Conservation (phyloP, 2,329 filamentous ascomycete genomes). For the Aureobasidium sp. region DNA sequence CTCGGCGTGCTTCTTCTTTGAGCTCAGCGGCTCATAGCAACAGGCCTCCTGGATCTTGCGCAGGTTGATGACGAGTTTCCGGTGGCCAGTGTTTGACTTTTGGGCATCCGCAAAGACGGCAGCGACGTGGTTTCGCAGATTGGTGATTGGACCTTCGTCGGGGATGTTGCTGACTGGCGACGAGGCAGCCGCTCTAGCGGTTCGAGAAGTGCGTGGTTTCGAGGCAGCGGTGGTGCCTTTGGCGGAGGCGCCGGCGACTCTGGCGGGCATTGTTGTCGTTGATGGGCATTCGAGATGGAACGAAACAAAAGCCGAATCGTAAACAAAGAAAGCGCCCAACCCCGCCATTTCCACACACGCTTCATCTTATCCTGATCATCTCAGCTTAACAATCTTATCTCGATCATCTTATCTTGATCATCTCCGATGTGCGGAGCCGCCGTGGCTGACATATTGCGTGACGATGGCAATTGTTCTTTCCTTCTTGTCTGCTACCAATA, state of each 20-base stretch:
- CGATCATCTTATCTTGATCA: constrained; percentile 1
- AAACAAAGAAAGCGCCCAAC: constrained; percentile 12
- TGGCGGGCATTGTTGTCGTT: constrained; percentile 25
- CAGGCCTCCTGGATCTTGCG: constrained; percentile 88
- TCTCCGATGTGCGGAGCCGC: constrained; percentile 8
- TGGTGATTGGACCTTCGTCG: constrained; percentile 63
- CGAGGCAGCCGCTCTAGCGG: constrained; percentile 21
- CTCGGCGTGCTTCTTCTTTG: constrained; percentile 46
- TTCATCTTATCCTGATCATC: constrained; percentile 2
- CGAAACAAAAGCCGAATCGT: background rate
- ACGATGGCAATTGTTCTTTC: background rate
- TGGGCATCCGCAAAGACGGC: constrained; percentile 58
- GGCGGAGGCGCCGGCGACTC: constrained; percentile 21
- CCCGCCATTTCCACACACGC: background rate
- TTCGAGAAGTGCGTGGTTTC: constrained; percentile 18
- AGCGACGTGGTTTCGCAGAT: constrained; percentile 67
- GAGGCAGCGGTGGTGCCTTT: background rate
- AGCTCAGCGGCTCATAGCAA: constrained; percentile 48
- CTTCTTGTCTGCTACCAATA: background rate
- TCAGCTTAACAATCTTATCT: constrained; percentile 1
- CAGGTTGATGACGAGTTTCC: constrained; percentile 80
- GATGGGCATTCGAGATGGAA: background rate
- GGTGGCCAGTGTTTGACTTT: constrained; percentile 78
- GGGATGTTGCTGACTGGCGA: constrained; percentile 45
- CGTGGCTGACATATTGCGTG: background rate